Conservation (phyloP, 2,329 filamentous ascomycete species). For the Aspergillus oerlinghausenensis region DNA sequence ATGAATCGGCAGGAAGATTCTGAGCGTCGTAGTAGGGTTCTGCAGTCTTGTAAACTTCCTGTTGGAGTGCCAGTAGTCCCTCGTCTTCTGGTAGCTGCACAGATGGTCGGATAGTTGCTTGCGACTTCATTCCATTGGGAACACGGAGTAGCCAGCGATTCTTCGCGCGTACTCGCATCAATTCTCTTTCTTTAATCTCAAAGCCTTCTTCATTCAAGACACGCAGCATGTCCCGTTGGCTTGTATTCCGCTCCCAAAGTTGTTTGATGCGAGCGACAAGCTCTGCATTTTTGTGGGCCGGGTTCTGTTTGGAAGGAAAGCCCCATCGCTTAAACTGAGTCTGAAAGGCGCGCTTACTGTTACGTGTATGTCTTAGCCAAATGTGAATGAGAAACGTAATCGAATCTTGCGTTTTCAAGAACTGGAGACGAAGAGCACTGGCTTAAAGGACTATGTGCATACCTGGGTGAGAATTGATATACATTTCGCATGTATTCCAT, state of each 20-base stretch:
- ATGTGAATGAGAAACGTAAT: not conserved
- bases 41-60: constrained; percentile 35
- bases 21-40: constrained; percentile 26
- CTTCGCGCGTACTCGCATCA: constrained; percentile 64
- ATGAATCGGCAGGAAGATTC: constrained; percentile 18
- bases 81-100: constrained; percentile 31
- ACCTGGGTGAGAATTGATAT: constrained; percentile 68
- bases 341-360: constrained; percentile 68
- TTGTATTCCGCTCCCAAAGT: constrained; percentile 71
- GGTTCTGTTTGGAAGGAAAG: constrained; percentile 70
- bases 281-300: constrained; percentile 63
- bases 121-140: constrained; percentile 54
- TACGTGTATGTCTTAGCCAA: constrained; percentile 1
- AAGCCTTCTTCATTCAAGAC: constrained; percentile 69
- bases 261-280: constrained; percentile 68
- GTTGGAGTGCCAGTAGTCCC: constrained; percentile 34
- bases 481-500: constrained; percentile 64
- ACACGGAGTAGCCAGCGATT: constrained; percentile 64
- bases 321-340: constrained; percentile 73
- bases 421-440: constrained; percentile 1
- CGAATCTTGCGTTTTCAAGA: not conserved
- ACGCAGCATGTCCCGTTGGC: constrained; percentile 68
- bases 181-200: constrained; percentile 64
- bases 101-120: constrained; percentile 25
- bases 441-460: constrained; percentile 24